Evolutionary conservation across 306 rosid species (phyloP).

Genomic region (Comarum palustre): DNA sequence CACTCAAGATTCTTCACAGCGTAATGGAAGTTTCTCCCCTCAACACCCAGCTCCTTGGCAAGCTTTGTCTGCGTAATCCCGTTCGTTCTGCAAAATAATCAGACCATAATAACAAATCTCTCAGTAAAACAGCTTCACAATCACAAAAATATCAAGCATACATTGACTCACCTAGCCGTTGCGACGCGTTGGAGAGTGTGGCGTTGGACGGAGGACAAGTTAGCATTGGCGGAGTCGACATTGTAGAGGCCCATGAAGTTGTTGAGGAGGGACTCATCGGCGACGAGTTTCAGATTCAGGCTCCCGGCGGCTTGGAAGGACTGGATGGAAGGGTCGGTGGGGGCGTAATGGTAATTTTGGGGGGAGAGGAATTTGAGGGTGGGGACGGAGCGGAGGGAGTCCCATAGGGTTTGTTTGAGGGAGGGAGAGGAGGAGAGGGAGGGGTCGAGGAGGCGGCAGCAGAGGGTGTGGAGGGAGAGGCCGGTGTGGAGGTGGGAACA

Average conservation of each 20-base stretch:
- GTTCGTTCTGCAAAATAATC: conserved; percentile 35
- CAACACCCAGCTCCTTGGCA: conserved; percentile 59
- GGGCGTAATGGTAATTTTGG: background rate
- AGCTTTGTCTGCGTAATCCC: conserved; percentile 80
- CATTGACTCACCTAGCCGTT: conserved; percentile 31
- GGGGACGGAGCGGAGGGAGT: conserved; percentile 58
- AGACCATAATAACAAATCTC: background rate
- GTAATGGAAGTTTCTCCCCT: conserved; percentile 60
- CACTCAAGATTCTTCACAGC: conserved; percentile 68
- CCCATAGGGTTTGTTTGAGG: conserved; percentile 57
- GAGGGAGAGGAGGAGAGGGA: conserved; percentile 35
- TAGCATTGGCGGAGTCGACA: conserved; percentile 40
- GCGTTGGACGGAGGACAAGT: conserved; percentile 41
- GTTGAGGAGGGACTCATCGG: conserved; percentile 44
- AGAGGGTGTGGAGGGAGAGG: conserved; percentile 36
- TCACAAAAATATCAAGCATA: no score
- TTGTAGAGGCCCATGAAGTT: conserved; percentile 77
- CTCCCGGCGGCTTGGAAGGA: conserved; percentile 48
- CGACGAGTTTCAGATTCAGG: conserved; percentile 44
- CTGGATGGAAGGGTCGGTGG: conserved; percentile 40
- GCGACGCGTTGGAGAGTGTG: conserved; percentile 67
- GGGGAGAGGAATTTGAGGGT: conserved; percentile 46
- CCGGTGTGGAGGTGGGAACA: conserved; percentile 41
- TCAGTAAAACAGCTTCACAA: no score
- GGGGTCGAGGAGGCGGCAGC: conserved; percentile 38